Conservation (phyloP, 2,329 filamentous ascomycete species). For the Periconia macrospinosa region DNA sequence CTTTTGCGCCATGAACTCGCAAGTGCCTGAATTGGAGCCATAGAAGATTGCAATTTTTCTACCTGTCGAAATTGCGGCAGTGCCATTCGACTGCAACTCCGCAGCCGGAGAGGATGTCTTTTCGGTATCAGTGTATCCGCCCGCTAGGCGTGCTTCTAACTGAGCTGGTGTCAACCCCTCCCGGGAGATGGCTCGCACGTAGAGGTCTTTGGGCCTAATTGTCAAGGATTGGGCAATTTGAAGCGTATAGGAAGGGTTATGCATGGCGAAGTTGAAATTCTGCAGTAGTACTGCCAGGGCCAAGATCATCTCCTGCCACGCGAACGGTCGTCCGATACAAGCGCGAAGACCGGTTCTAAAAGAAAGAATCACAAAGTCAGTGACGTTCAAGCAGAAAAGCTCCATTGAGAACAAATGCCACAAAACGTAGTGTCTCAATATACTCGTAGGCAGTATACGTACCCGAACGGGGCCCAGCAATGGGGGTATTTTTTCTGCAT, state of each 20-base stretch:
- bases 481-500: constrained; percentile 43
- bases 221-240: constrained; percentile 42
- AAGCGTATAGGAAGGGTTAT: constrained; percentile 41
- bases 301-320: constrained; percentile 21
- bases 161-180: constrained; percentile 4
- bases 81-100: constrained; percentile 14
- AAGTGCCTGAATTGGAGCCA: constrained; percentile 75
- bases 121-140: constrained; percentile 9
- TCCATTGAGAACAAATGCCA: no score
- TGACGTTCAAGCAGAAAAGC: not conserved
- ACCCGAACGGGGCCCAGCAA: constrained; percentile 57
- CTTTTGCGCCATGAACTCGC: constrained; percentile 67
- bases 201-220: constrained; percentile 42
- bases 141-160: not conserved
- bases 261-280: constrained; percentile 39
- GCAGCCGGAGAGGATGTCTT: constrained; percentile 24
- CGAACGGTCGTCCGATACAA: constrained; percentile 25
- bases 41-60: constrained; percentile 58
- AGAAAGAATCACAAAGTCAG: constrained; percentile 18
- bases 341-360: constrained; percentile 16
- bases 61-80: constrained; percentile 1
- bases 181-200: constrained; percentile 23
- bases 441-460: no score
- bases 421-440: no score
- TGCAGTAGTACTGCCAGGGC: constrained; percentile 42